Evolutionary conservation across 192 early-diverging fungal species (phyloP).

Genomic region (Coemansia guatemalensis): DNA sequence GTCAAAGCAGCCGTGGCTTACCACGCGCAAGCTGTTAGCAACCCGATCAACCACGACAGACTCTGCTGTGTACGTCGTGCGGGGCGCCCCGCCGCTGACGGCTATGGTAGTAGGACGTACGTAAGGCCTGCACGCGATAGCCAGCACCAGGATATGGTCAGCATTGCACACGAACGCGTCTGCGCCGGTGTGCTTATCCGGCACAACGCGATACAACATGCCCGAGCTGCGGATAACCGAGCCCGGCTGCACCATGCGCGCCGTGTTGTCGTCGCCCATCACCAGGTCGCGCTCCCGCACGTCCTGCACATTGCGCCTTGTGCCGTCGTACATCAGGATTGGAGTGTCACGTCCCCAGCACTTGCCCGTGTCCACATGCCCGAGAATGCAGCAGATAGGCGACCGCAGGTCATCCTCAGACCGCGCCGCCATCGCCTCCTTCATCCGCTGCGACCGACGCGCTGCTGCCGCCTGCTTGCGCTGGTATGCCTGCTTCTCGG

Average conservation of each 20-base stretch:
- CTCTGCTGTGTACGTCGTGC: constrained; percentile 12
- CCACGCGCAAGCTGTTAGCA: constrained; percentile 2
- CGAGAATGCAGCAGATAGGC: constrained; percentile 97
- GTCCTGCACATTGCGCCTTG: constrained; percentile 45
- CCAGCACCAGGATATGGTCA: constrained; percentile 56
- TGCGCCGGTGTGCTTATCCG: constrained; percentile 18
- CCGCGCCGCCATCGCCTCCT: constrained; percentile 77
- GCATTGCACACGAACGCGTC: constrained; percentile 57
- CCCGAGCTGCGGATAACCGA: constrained; percentile 48
- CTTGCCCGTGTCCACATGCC: constrained; percentile 96
- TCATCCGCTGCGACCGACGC: constrained; percentile 68
- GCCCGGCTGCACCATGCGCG: constrained; percentile 46
- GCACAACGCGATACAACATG: constrained; percentile 52
- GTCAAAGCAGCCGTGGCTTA: constrained; percentile 19
- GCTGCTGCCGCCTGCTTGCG: constrained; percentile 79
- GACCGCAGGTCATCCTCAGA: constrained; percentile 91
- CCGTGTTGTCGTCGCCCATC: constrained; percentile 56
- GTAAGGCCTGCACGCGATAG: constrained; percentile 17
- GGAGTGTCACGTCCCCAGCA: constrained; percentile 54
- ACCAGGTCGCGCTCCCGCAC: constrained; percentile 40
- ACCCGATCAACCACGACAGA: constrained; percentile 15
- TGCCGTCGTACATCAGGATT: constrained; percentile 54
- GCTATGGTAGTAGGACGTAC: constrained; percentile 8
- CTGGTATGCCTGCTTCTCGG: constrained; percentile 61
- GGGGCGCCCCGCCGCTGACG: neutral